These are phyloP conservation scores for Gillenia trifoliata DNA, from an alignment of 306 rosid genomes.

Conservation along the genomic window DNA sequence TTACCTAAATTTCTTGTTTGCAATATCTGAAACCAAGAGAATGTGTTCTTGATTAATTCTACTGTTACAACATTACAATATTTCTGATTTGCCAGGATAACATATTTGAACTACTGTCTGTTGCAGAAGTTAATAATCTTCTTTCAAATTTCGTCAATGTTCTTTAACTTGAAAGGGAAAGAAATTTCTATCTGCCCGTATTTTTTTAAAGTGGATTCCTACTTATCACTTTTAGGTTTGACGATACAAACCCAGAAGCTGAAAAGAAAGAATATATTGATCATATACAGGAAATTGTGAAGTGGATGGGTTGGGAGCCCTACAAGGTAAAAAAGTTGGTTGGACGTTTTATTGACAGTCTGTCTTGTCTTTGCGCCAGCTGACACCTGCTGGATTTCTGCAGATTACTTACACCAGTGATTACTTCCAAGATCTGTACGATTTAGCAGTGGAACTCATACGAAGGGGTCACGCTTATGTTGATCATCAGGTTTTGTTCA, in stretches of 20 bases:
- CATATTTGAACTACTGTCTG: not conserved
- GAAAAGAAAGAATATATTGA: slow-evolving; percentile 95
- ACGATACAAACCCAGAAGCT: slow-evolving; percentile 95
- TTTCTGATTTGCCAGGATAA: not conserved
- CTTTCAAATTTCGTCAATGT: not conserved
- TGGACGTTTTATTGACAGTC: not conserved
- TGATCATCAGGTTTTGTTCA: slow-evolving; percentile 77
- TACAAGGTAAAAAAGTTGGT: slow-evolving; percentile 49
- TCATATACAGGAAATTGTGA: slow-evolving; percentile 90
- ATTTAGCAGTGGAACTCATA: slow-evolving; percentile 92
- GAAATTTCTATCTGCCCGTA: not conserved
- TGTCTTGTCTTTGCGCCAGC: not conserved
- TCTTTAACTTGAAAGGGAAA: not conserved
- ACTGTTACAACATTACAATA: not conserved
- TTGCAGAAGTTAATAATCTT: not conserved
- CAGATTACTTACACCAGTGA: slow-evolving; percentile 93
- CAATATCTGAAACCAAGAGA: not conserved
- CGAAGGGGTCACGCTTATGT: slow-evolving; percentile 83
- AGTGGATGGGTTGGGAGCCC: slow-evolving; percentile 99
- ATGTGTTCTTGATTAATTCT: not conserved
- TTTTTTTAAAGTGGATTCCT: slow-evolving; percentile 3
- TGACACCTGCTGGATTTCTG: slow-evolving; percentile 17
- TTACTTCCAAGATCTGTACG: slow-evolving; percentile 89
- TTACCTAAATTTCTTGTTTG: not conserved
- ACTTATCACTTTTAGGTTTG: slow-evolving; percentile 54